Percentiles rank a stretch among this genome's conserved stretches.
Conservation (phyloP, 345 rosid genomes). For the Sapria himalayana region DNA sequence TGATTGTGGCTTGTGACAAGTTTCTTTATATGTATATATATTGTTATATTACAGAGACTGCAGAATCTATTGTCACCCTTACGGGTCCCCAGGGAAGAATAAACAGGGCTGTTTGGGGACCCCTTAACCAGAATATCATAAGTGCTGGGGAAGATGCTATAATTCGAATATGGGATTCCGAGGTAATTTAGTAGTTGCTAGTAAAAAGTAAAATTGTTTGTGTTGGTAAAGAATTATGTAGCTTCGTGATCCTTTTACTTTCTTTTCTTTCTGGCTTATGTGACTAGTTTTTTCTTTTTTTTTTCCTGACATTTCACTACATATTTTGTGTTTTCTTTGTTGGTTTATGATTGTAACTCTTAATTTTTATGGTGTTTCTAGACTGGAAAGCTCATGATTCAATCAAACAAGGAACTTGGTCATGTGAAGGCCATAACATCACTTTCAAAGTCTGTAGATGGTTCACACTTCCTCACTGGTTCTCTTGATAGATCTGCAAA, state of each 20-base stretch:
- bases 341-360: neutral
- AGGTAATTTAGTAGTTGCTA: constrained; percentile 20
- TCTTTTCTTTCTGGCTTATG: neutral
- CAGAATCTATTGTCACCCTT: constrained; percentile 43
- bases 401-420: constrained; percentile 51
- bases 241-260: neutral
- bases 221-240: neutral
- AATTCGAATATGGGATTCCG: constrained; percentile 80
- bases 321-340: too few species aligned
- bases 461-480: constrained; percentile 74
- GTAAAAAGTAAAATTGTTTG: neutral
- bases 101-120: constrained; percentile 93
- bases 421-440: constrained; percentile 77
- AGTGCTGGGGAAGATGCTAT: constrained; percentile 81
- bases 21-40: neutral
- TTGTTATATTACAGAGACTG: constrained; percentile 25
- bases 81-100: constrained; percentile 66
- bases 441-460: constrained; percentile 54
- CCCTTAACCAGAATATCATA: constrained; percentile 53
- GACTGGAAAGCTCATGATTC: constrained; percentile 74
- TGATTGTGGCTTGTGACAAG: too few species aligned
- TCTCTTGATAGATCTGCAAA: constrained; percentile 92
- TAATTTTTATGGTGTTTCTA: constrained; percentile 7
- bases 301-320: constrained; percentile 5
- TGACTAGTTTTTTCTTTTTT: neutral